Conservation (phyloP, 2,329 filamentous ascomycete species). For the Cladosporium sphaerospermum region DNA sequence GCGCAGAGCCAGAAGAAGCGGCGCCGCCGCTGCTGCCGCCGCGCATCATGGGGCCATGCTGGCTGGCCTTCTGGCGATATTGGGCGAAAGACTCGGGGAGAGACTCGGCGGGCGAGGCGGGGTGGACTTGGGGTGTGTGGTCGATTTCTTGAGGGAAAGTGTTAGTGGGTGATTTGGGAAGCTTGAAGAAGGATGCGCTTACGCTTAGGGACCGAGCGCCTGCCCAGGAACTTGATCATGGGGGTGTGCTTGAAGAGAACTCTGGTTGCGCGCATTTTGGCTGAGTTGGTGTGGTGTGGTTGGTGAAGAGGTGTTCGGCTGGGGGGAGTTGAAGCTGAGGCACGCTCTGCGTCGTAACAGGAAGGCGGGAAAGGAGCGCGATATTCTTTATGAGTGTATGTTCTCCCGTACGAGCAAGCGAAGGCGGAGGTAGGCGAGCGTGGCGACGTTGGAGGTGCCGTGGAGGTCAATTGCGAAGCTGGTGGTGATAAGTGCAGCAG, state of each 20-base stretch:
- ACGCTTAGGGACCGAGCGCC: constrained; percentile 41
- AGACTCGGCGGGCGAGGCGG: constrained; percentile 59
- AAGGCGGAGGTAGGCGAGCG: neutral
- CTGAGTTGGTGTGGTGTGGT: neutral
- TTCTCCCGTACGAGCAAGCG: neutral
- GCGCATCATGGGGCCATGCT: constrained; percentile 61
- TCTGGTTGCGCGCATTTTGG: constrained; percentile 41
- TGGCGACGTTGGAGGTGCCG: neutral
- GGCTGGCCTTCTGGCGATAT: constrained; percentile 72
- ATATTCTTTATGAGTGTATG: neutral
- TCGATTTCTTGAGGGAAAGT: constrained; percentile 49
- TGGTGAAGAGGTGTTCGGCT: neutral
- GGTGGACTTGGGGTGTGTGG: constrained; percentile 67
- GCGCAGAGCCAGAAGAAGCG: constrained; percentile 7
- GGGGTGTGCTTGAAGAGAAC: constrained; percentile 44
- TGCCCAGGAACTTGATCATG: constrained; percentile 47
- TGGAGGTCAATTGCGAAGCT: neutral
- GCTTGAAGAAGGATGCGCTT: constrained; percentile 14
- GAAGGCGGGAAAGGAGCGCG: neutral
- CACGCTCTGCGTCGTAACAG: neutral
- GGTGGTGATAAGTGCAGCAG: neutral
- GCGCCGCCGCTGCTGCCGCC: constrained; percentile 11
- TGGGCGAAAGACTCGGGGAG: constrained; percentile 67
- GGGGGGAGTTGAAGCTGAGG: neutral
- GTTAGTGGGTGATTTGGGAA: constrained; percentile 9